Evolutionary conservation across 306 rosid genomes (phyloP).

Genomic region (Erythrophleum fordii): DNA sequence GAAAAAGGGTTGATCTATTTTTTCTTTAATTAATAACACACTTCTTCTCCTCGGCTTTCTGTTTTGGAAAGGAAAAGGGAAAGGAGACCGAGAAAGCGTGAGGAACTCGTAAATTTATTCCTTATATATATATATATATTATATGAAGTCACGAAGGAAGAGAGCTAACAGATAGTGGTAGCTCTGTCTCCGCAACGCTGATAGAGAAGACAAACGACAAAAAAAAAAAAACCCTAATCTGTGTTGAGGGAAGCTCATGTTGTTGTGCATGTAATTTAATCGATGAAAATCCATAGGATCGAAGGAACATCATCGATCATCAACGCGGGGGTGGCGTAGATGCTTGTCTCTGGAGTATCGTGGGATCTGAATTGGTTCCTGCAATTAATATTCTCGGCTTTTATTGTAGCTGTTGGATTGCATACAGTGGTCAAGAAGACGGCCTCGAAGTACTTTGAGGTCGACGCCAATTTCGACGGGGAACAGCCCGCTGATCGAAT

Average conservation of each 20-base stretch:
- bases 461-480: constrained; percentile 78
- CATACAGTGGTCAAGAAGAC: constrained; percentile 70
- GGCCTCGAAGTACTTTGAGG: constrained; percentile 91
- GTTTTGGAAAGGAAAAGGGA: not conserved
- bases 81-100: not conserved
- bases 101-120: not conserved
- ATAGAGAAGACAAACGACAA: not conserved
- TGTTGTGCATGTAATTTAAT: constrained; percentile 28
- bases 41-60: not conserved
- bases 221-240: not conserved
- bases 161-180: not conserved
- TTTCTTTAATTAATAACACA: not conserved
- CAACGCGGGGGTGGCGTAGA: constrained; percentile 59
- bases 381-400: constrained; percentile 54
- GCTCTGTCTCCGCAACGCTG: not conserved
- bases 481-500: constrained; percentile 44
- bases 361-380: constrained; percentile 95
- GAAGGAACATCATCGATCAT: constrained; percentile 44
- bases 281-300: constrained; percentile 58
- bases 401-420: constrained; percentile 59
- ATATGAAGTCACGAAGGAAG: not conserved
- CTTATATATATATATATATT: not conserved
- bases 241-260: not conserved
- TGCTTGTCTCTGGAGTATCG: constrained; percentile 75
- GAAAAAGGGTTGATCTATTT: not conserved